Conservation (phyloP, 164 flowering plant genomes). For the Piper betle region DNA sequence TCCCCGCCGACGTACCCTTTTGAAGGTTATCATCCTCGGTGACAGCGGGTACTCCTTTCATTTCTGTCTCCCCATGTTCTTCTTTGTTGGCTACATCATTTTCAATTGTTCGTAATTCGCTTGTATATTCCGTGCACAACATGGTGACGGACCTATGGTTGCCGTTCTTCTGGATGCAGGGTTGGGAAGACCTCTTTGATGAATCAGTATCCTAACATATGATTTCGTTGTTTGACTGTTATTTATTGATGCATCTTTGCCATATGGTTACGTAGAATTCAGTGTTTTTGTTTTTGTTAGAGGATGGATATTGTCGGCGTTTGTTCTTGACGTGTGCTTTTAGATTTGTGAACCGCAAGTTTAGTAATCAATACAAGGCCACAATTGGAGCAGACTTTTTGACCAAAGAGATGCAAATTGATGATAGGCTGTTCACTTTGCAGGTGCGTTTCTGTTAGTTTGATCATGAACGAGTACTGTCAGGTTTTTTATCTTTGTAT, state of each 20-base stretch:
- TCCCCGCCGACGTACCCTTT: conserved; percentile 41
- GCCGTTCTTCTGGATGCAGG: conserved; percentile 18
- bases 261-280: background rate
- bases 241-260: background rate
- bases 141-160: background rate
- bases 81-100: background rate
- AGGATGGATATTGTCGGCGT: background rate
- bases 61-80: background rate
- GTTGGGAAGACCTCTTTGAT: conserved; percentile 79
- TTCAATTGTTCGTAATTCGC: background rate
- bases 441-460: conserved; percentile 30
- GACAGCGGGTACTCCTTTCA: conserved; percentile 40
- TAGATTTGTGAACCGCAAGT: conserved; percentile 79
- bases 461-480: background rate
- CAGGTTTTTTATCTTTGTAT: too few relatives aligned
- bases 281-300: background rate
- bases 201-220: conserved; percentile 52
- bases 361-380: conserved; percentile 80
- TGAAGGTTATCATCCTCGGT: conserved; percentile 61
- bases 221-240: background rate
- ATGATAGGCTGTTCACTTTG: conserved; percentile 71
- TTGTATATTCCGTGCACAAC: background rate
- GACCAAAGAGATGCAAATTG: conserved; percentile 78
- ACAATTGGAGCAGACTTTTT: conserved; percentile 86
- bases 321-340: conserved; percentile 1